phyloP scores from a whole-genome alignment of 2,329 filamentous ascomycete genomes.

The Ophiocordyceps camponoti-floridani region DNA sequence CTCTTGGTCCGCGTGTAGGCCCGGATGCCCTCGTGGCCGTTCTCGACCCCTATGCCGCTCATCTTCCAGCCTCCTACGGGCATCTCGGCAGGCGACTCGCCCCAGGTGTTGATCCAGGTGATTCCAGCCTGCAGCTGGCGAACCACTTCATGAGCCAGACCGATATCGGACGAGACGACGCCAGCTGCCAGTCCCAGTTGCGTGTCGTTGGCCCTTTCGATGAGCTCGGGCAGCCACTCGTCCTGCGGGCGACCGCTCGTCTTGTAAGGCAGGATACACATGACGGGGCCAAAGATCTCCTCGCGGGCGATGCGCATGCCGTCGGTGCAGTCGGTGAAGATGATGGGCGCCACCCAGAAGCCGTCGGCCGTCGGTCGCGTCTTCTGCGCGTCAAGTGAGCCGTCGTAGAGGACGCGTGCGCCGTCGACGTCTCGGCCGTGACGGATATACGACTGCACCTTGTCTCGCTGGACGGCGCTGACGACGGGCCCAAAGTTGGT shows the following conservation, averaged over 20 bases:
- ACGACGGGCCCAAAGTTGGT: slow-evolving; percentile 80
- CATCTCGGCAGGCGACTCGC: slow-evolving; percentile 85
- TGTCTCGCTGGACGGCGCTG: slow-evolving; percentile 54
- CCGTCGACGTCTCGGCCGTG: slow-evolving; percentile 58
- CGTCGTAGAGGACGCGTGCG: slow-evolving; percentile 58
- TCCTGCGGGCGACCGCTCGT: slow-evolving; percentile 15
- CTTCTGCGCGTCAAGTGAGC: slow-evolving; percentile 35
- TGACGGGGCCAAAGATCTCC: slow-evolving; percentile 81
- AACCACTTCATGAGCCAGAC: slow-evolving; percentile 54
- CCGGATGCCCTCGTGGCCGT: slow-evolving; percentile 60
- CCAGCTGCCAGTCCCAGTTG: slow-evolving; percentile 66
- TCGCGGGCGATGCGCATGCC: slow-evolving; percentile 63
- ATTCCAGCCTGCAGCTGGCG: slow-evolving; percentile 63
- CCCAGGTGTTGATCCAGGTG: slow-evolving; percentile 88
- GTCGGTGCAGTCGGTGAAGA: slow-evolving; percentile 77
- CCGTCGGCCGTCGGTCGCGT: slow-evolving; percentile 36
- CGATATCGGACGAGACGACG: slow-evolving; percentile 63
- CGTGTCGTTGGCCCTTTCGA: slow-evolving; percentile 59
- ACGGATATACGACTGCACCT: slow-evolving; percentile 60
- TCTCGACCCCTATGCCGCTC: slow-evolving; percentile 77
- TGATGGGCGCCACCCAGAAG: slow-evolving; percentile 71
- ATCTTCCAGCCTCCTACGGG: slow-evolving; percentile 83
- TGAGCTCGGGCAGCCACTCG: slow-evolving; percentile 42
- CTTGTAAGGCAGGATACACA: slow-evolving; percentile 62
- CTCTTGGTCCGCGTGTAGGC: slow-evolving; percentile 80